Base-by-base conservation (phyloP, 2,329 filamentous ascomycete genomes). In the Penicillium sp. region DNA sequence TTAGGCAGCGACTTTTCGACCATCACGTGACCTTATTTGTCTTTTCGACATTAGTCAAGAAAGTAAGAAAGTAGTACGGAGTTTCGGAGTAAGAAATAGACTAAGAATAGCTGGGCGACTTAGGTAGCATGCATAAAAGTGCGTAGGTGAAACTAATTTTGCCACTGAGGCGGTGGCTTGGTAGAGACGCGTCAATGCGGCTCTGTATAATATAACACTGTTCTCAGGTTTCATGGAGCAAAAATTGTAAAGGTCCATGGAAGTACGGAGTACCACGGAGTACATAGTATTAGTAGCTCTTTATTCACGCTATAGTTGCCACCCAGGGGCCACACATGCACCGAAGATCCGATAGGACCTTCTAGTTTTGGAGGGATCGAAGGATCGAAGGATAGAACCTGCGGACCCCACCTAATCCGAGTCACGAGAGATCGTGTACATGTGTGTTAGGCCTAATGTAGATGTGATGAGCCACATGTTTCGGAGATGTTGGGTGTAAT, bases 91-190 rank as follows among this genome's bases (percentile, higher is more conserved):
- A 30, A 44, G 26, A 44, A 16, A 6, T 19, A 30, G 26, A 19
- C 26, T 26, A 31, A 19, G n/a, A 17, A 47, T 49, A n/a, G 35
- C 17, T 10, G 28, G 28, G 37, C 28, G 26, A 50, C 19, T 11
- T 33, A 31, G 30, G 30, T 31, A 12, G 44, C 22, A 6, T 36
- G 33, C 45, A 49, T 38, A 30, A 30, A 36, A 36, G 31, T 17
- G 31, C 31, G 33, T 48, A 31, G 5, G 36, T 41, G 47, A 50
- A 37, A 42, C 31, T 14, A 22, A n/a, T 26, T 42, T 50, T 30
- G 47, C 37, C 47, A 35, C 37, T 17, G 37, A 50, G 26, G 47
- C 47, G 37, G 47, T 50, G 47, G 37, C 47, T 50, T 25, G 37
- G 28, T 3, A 31, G 11, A 26, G 16, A 43, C 28, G 16, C 16